Evolutionary conservation across 768 basidiomycete genomes (phyloP), one percentile per base, ranked within the genome.

Genomic region (Gloeophyllum trabeum): DNA sequence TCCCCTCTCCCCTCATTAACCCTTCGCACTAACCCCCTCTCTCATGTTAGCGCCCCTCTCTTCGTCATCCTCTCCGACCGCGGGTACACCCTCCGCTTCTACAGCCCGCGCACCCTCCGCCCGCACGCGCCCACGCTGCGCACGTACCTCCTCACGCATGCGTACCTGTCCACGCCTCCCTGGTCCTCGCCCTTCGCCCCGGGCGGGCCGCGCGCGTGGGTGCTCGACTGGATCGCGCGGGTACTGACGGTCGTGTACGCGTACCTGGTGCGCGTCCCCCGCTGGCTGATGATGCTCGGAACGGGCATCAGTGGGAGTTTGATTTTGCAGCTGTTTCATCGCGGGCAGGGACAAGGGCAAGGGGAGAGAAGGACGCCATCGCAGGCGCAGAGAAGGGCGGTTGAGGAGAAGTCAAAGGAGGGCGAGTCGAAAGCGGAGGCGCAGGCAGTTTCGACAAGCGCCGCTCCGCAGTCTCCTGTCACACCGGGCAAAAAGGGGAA

Each of bases 61-160:
- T 59, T 92, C 21, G 76, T 92, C 22, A 61, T 92, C 16, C 49
- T 79, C 37, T 75, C 71, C 37, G 72, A 91, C 50, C 69, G 83
- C 23, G 90, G 88, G 23, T 69, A 75, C 51, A 75, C 73, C 2
- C 70, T 94, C n/a, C 81, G 89, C 16, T 94, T 93, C 67, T 81
- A 85, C 57, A 69, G 67, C 45, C 71, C 81, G 4, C 67, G 71
- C 12, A 69, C 76, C 36, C 61, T 90, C 43, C 70, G 79, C 43
- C 60, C 87, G 4, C 69, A 63, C 23, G 67, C 72, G 3, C 77
- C 79, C 16, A 58, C 71, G 14, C 54, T 94, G 30, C 76, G 78
- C 40, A 65, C 72, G 40, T 88, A 83, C 58, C 62, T 94, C 44
- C 65, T 67, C 48, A 65, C 71, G 7, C 80, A 84, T 45, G 69